These are phyloP conservation scores for Albifimbria verrucaria DNA, from an alignment of 2,329 filamentous ascomycete species.

Conservation along the genomic window DNA sequence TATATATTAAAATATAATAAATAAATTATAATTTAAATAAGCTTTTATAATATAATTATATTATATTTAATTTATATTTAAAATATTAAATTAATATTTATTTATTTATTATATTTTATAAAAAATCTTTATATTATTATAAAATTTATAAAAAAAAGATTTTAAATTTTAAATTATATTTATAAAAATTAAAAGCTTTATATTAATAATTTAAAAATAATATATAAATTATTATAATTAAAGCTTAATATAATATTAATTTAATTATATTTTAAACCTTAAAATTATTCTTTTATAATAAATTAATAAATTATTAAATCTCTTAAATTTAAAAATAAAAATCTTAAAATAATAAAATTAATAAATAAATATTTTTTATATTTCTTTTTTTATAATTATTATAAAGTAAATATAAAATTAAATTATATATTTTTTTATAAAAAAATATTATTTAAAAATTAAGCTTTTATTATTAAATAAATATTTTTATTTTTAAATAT, in stretches of 20 bases:
- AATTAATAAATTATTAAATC: not conserved
- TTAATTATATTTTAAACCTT: not conserved
- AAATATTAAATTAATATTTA: not conserved
- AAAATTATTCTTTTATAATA: not conserved
- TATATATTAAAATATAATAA: not conserved
- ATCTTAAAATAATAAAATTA: not conserved
- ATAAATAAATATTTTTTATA: not conserved
- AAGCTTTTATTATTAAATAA: not conserved
- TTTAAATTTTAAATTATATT: not conserved
- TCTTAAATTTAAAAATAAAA: not conserved
- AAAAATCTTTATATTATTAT: conserved; percentile 1
- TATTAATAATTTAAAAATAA: not conserved
- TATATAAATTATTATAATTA: not conserved
- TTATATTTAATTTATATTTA: not conserved
- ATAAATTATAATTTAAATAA: too few species aligned
- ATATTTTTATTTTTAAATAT: not conserved
- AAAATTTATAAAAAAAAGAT: not conserved
- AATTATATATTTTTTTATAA: not conserved
- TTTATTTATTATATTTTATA: too few species aligned
- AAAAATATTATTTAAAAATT: not conserved
- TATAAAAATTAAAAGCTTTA: conserved; percentile 1
- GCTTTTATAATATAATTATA: too few species aligned
- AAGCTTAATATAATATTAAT: not conserved
- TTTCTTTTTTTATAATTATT: not conserved
- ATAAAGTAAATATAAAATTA: not conserved